Evolutionary conservation across 2,329 filamentous ascomycete species (phyloP).

Genomic region (Cladosporium sp.): DNA sequence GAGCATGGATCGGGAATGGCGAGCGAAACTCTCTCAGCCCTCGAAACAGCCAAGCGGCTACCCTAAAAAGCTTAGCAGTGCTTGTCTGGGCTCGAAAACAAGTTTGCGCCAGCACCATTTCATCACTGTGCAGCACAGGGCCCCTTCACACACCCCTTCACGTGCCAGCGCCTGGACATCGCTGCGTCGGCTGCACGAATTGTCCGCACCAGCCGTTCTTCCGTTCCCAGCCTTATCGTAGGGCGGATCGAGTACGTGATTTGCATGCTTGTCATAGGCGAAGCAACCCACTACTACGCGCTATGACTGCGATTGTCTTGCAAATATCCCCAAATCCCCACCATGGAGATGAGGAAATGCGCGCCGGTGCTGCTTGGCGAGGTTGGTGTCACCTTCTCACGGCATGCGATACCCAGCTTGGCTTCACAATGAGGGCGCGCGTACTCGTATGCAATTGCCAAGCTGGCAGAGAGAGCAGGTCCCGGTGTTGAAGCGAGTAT

Average conservation of each 20-base stretch:
- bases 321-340: neutral
- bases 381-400: neutral
- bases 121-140: constrained; percentile 1
- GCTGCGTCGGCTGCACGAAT: neutral
- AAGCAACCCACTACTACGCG: neutral
- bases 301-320: neutral
- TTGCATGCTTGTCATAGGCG: neutral
- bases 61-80: constrained; percentile 16
- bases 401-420: constrained; percentile 9
- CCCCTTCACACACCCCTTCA: neutral
- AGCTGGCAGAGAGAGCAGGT: neutral
- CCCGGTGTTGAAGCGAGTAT: neutral
- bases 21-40: neutral
- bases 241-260: constrained; percentile 6
- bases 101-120: neutral
- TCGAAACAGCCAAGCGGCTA: constrained; percentile 10
- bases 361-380: constrained; percentile 11
- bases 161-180: neutral
- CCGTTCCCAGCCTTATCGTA: constrained; percentile 13
- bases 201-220: neutral
- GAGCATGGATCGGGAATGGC: constrained; percentile 1
- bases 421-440: neutral
- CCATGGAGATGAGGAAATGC: constrained; percentile 11
- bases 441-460: neutral
- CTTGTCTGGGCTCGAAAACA: neutral